Base-by-base conservation (phyloP, 2,329 filamentous ascomycete genomes). In the Byssothecium circinans region DNA sequence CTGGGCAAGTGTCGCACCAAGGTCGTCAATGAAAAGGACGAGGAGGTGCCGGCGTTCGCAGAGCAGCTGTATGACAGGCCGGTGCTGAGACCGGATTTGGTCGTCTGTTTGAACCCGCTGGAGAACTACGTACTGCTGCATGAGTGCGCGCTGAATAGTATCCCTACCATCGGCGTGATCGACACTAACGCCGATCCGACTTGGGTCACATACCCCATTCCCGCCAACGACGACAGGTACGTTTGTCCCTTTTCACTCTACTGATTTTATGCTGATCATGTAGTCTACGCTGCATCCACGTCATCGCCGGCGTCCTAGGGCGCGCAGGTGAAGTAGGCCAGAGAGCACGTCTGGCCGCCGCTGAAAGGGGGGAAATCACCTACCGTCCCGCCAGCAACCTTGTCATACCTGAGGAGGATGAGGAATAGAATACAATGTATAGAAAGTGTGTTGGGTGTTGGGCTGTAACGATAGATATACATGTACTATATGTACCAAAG, bases 191-290 rank as follows among this genome's bases (percentile, higher is more conserved):
- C 85, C 2, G 88, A 97, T 72, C 89, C 94, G 0, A 89, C 89
- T 0, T 92, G 89, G 83, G 91, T 97, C 41, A 97, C 94, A 3
- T 99, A 99, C 68, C 88, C 89, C 12, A 96, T 99, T 59, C 94
- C 94, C 2, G 90, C 90, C 41, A 99, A 99, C 70, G 94, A 99
- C 67, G 94, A 99, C 78, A 91, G 86, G 87, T 89, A 70, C 65
- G 78, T 69, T n/a, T 37, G 5, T 29, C 7, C 17, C 18, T 30
- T 20, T 25, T 23, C 25, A 14, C 12, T 11, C 17, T 6, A 10
- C 8, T 27, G 12, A 22, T 17, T 45, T 17, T 23, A 14, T 32
- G 23, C 49, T 61, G 37, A 62, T 43, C 12, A 15, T 23, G 4
- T 50, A 95, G 91, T 82, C 73, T 96, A 58, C 87, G 94, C 51